phyloP scores from a whole-genome alignment of 495 filamentous ascomycete species.

The Elasticomyces elasticus region DNA sequence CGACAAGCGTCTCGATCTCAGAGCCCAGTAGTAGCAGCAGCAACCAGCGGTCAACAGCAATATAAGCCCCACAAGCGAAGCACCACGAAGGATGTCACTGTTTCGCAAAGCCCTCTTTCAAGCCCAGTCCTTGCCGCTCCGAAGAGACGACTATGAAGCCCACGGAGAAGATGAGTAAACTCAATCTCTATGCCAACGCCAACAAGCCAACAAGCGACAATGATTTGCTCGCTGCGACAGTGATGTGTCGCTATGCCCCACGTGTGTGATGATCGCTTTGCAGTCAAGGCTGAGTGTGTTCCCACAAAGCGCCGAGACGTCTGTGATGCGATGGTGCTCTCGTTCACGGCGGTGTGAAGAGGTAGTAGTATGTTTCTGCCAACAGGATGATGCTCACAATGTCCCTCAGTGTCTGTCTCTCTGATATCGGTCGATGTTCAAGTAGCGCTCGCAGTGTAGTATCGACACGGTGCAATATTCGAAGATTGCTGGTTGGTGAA shows the following conservation, averaged over 20 bases:
- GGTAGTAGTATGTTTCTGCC: slow-evolving; percentile 12
- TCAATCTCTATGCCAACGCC: slow-evolving; percentile 6
- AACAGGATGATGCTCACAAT: slow-evolving; percentile 14
- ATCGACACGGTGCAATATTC: neutral
- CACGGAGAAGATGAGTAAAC: slow-evolving; percentile 23
- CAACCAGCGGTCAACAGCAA: too few relatives aligned
- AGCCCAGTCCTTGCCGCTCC: slow-evolving; percentile 23
- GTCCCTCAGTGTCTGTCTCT: slow-evolving; percentile 1
- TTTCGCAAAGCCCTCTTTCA: slow-evolving; percentile 26
- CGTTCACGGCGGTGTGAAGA: slow-evolving; percentile 16
- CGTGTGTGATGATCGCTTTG: slow-evolving; percentile 3
- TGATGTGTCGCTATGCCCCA: slow-evolving; percentile 11
- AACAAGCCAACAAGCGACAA: neutral
- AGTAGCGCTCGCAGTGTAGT: neutral
- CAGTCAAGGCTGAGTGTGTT: slow-evolving; percentile 34
- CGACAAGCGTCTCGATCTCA: slow-evolving; percentile 9
- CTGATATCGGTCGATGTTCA: slow-evolving; percentile 15
- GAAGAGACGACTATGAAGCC: slow-evolving; percentile 19
- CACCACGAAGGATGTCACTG: neutral
- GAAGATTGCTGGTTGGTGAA: neutral
- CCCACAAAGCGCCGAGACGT: slow-evolving; percentile 29
- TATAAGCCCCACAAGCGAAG: neutral
- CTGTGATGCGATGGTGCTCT: too few relatives aligned
- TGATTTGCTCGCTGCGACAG: too few relatives aligned
- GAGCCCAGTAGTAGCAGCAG: slow-evolving; percentile 21